These are phyloP conservation scores for Auricularia cornea DNA, from an alignment of 768 basidiomycete species.

Conservation along the genomic window DNA sequence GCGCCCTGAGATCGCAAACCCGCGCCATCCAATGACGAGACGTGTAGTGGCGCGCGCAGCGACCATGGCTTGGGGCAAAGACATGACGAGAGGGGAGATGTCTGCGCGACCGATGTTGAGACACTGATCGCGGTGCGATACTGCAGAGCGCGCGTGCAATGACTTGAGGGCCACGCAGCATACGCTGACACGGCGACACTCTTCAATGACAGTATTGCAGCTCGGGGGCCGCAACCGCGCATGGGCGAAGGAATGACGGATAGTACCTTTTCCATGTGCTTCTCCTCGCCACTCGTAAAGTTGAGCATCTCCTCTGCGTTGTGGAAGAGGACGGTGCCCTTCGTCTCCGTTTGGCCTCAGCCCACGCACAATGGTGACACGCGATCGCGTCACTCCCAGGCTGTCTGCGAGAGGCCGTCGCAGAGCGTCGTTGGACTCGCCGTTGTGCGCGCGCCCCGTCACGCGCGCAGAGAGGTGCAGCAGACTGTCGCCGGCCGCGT, in stretches of 20 bases:
- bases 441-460: not conserved
- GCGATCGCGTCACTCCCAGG: not conserved
- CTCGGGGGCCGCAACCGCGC: no score
- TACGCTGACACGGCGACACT: no score
- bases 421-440: not conserved
- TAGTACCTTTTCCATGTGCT: slow-evolving; percentile 77
- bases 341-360: not conserved
- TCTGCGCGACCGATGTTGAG: no score
- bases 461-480: not conserved
- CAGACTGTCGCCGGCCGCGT: no score
- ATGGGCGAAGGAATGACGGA: not conserved
- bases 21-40: no score
- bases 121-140: no score
- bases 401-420: not conserved
- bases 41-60: no score
- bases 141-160: no score
- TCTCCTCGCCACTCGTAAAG: slow-evolving; percentile 93
- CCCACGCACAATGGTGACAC: not conserved
- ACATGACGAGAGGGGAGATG: no score
- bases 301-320: slow-evolving; percentile 89
- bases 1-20: not conserved
- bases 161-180: no score
- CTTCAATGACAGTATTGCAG: no score
- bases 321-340: not conserved
- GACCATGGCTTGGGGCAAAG: no score